Conservation (phyloP, 495 filamentous ascomycete genomes). For the Penicillium flavigenum region DNA sequence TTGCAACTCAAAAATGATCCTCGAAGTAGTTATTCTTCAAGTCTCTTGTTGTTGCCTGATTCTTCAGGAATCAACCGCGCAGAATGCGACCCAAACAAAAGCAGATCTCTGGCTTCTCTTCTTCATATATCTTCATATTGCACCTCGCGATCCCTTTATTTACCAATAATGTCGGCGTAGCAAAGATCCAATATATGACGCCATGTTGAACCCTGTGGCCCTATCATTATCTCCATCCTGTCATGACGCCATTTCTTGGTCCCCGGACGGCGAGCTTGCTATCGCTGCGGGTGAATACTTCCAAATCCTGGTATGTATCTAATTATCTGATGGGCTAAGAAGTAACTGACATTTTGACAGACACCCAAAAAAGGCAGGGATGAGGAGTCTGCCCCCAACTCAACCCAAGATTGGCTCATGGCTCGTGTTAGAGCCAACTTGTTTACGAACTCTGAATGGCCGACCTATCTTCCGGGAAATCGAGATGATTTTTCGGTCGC, state of each 20-base stretch:
- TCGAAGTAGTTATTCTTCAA: background rate
- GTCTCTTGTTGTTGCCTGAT: conserved; percentile 1
- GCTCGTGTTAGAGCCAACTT: conserved; percentile 49
- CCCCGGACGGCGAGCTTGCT: conserved; percentile 60
- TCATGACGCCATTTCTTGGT: conserved; percentile 60
- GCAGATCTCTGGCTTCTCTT: background rate
- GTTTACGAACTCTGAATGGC: conserved; percentile 56
- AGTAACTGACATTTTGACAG: conserved; percentile 17
- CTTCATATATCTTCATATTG: background rate
- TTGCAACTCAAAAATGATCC: background rate
- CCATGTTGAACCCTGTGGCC: conserved; percentile 39
- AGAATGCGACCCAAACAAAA: conserved; percentile 9
- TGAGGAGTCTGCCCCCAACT: conserved; percentile 12
- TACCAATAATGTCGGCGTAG: background rate
- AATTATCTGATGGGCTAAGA: background rate
- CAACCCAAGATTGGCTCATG: conserved; percentile 34
- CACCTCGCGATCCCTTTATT: background rate
- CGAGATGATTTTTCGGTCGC: conserved; percentile 58
- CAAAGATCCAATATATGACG: background rate
- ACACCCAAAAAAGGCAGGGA: conserved; percentile 25
- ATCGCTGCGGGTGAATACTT: conserved; percentile 59
- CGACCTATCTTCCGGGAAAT: conserved; percentile 42
- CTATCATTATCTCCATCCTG: conserved; percentile 42
- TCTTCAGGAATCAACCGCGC: conserved; percentile 1
- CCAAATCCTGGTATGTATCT: conserved; percentile 48